Percentiles rank a stretch among this genome's conserved stretches.
phyloP scores from a whole-genome alignment of 306 rosid species.

The Gastrolobium villosum region DNA sequence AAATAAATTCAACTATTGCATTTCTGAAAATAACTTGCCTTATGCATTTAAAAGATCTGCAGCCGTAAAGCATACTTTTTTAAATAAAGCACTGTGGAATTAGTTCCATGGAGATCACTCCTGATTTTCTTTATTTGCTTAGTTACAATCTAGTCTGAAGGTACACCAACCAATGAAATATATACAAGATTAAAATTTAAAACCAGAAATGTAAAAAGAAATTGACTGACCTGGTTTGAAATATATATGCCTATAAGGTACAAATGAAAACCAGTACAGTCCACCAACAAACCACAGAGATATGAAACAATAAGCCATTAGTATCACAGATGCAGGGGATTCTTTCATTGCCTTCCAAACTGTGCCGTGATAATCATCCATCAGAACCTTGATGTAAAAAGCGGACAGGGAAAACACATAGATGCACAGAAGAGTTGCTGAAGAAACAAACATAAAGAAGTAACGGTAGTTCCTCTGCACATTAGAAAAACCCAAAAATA shows the following conservation, averaged over 20 bases:
- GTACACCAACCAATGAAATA: slow-evolving; percentile 15
- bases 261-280: slow-evolving; percentile 87
- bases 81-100: neutral
- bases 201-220: slow-evolving; percentile 45
- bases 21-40: neutral
- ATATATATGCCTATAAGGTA: slow-evolving; percentile 90
- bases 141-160: slow-evolving; percentile 5
- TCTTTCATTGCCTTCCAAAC: slow-evolving; percentile 94
- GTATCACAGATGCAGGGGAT: slow-evolving; percentile 86
- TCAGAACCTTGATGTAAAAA: slow-evolving; percentile 81
- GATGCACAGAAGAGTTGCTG: slow-evolving; percentile 90
- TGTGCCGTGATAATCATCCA: slow-evolving; percentile 68
- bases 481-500: slow-evolving; percentile 39
- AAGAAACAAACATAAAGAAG: slow-evolving; percentile 92
- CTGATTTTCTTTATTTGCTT: slow-evolving; percentile 4
- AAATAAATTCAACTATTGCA: neutral
- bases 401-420: slow-evolving; percentile 87
- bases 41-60: slow-evolving; percentile 6
- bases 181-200: slow-evolving; percentile 37
- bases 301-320: slow-evolving; percentile 86
- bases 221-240: slow-evolving; percentile 84
- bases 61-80: neutral
- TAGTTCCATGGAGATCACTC: slow-evolving; percentile 17
- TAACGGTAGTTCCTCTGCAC: slow-evolving; percentile 90
- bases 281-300: slow-evolving; percentile 98